Conservation (phyloP, 179 eudicot genomes). For the Spergularia azorica region DNA sequence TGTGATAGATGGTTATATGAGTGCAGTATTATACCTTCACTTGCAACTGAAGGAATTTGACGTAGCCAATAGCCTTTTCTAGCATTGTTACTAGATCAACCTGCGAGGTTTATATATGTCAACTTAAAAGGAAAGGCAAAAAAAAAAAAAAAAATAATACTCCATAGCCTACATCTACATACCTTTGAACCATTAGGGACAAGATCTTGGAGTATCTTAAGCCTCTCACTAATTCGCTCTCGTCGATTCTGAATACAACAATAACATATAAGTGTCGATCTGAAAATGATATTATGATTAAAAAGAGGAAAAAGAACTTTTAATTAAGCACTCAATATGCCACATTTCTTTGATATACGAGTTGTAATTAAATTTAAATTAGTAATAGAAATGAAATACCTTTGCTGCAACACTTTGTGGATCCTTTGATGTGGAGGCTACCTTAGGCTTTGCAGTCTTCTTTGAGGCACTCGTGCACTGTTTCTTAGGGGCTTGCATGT, state of each 20-base stretch:
- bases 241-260: slow-evolving; percentile 70
- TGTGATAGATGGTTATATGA: neutral
- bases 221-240: slow-evolving; percentile 86
- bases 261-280: neutral
- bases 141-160: neutral
- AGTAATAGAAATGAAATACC: slow-evolving; percentile 33
- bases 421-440: slow-evolving; percentile 57
- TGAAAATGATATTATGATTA: neutral
- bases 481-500: slow-evolving; percentile 59
- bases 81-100: slow-evolving; percentile 98
- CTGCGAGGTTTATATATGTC: slow-evolving; percentile 27
- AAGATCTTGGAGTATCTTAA: slow-evolving; percentile 83
- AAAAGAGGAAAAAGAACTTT: neutral
- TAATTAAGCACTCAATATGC: neutral
- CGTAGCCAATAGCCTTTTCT: slow-evolving; percentile 92
- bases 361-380: slow-evolving; percentile 14
- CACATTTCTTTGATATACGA: too few relatives aligned
- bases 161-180: neutral
- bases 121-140: neutral
- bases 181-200: slow-evolving; percentile 97
- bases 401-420: slow-evolving; percentile 97
- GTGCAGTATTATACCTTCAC: slow-evolving; percentile 56
- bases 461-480: slow-evolving; percentile 55
- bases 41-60: slow-evolving; percentile 93
- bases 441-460: slow-evolving; percentile 52